phyloP scores from a whole-genome alignment of 2,329 filamentous ascomycete genomes.

The Ambrosiella beaveri region DNA sequence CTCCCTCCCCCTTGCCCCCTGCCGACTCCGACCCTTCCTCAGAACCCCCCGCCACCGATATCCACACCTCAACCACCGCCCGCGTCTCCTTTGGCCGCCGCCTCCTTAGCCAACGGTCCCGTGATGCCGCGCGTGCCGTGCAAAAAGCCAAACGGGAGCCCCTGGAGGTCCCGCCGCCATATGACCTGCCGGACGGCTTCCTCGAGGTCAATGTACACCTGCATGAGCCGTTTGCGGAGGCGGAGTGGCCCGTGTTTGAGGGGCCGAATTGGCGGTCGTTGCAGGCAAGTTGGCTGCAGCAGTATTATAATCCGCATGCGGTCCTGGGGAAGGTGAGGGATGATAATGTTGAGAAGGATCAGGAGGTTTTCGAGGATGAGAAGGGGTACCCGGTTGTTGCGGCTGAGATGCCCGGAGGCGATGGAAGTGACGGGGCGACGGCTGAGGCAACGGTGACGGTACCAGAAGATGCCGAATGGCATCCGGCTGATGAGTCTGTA shows the following conservation, averaged over 20 bases:
- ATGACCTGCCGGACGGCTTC: conserved; percentile 6
- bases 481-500: neutral
- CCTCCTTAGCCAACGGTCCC: neutral
- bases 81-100: neutral
- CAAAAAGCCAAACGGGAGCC: neutral
- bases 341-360: neutral
- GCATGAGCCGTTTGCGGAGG: conserved; percentile 10
- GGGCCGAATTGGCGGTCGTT: conserved; percentile 11
- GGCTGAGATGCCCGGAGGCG: neutral
- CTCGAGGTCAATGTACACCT: conserved; percentile 6
- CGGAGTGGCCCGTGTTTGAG: conserved; percentile 10
- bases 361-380: neutral
- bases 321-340: neutral
- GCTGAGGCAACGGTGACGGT: neutral
- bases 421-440: neutral
- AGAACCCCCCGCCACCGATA: neutral
- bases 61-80: neutral
- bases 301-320: conserved; percentile 10
- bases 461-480: neutral
- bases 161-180: neutral
- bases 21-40: neutral
- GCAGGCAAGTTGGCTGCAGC: conserved; percentile 11
- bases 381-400: neutral
- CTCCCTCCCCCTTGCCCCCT: neutral
- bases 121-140: neutral